Percentiles rank a stretch among this genome's conserved stretches.
Evolutionary conservation across 805 yeast genomes (phyloP).

Genomic region (Cyberlindnera suaveolens): DNA sequence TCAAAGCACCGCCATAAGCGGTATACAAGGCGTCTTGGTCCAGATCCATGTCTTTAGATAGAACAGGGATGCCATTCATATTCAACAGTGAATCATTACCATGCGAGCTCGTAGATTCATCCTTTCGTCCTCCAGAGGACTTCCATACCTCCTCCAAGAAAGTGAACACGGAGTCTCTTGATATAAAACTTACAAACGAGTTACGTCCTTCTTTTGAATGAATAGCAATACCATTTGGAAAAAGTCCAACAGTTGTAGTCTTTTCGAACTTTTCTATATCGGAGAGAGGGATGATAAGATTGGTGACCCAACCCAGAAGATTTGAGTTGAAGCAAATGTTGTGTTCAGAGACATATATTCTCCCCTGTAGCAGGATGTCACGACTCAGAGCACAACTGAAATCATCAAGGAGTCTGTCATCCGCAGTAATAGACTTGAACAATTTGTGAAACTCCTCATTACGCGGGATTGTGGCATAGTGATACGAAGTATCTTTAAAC

Average conservation of each 20-base stretch:
- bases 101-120: not conserved
- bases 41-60: conserved; percentile 17
- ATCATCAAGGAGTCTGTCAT: conserved; percentile 77
- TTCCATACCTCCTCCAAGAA: conserved; percentile 36
- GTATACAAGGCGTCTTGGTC: conserved; percentile 23
- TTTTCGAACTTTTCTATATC: conserved; percentile 75
- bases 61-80: conserved; percentile 8
- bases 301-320: conserved; percentile 87
- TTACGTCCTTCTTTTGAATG: conserved; percentile 37
- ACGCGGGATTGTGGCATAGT: conserved; percentile 58
- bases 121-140: conserved; percentile 11
- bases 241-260: conserved; percentile 78
- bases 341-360: conserved; percentile 72
- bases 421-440: conserved; percentile 59
- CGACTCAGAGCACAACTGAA: conserved; percentile 85
- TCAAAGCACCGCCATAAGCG: conserved; percentile 30
- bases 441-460: conserved; percentile 72
- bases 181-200: conserved; percentile 80
- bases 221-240: conserved; percentile 75
- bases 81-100: conserved; percentile 1
- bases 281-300: conserved; percentile 59
- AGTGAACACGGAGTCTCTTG: conserved; percentile 72
- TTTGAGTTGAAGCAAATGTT: conserved; percentile 83
- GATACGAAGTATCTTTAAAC: conserved; percentile 49
- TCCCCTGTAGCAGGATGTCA: conserved; percentile 84